Evolutionary conservation across 352 stramenopile genomes (phyloP), one percentile per base, ranked within the genome.

Genomic region (Phytophthora colocasiae): DNA sequence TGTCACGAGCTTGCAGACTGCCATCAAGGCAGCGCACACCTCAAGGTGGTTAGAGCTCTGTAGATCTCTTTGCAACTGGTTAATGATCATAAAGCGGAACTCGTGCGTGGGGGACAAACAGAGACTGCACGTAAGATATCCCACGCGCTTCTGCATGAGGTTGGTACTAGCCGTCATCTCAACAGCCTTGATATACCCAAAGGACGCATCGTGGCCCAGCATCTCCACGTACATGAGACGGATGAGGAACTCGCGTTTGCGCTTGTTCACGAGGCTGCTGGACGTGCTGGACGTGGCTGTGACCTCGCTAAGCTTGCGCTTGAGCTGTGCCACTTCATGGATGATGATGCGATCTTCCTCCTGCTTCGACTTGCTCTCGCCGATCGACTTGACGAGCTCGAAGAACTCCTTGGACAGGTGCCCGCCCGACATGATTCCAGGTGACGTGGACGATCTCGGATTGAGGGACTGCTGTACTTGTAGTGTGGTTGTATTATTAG

Each of bases 21-120:
- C 97, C 71, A 97, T 95, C 22, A 99, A 81, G 47, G 97, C 97
- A 14, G 97, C 93, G 65, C 93, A 97, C 27, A 98, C 96, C 76
- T 99, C 97, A 26, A 98, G 78, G 47, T 97, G 87, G 72, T 97
- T 98, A 32, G 83, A 89, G 36, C 83, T 95, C 71, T 97, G 86
- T 51, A 98, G 64, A 55, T 98, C 93, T 67, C 92, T 79, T 86
- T 99, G 97, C 77, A 99, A 91, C 83, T 99, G 97, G 80, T 99
- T 99, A 40, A 99, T 98, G 34, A 99, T 96, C 98, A 99, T 99
- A 85, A 99, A 99, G 56, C 98, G 91, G 77, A 99, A 99, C 80
- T 99, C 97, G 81, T 99, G 97, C 34, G 98, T 97, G 3, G 98
- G 98, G 17, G 92, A 97, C 17, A 99, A 85, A 75, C 97, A 99